These are phyloP conservation scores for Hygrocybe coccinea DNA, from an alignment of 768 basidiomycete species.

Conservation along the genomic window DNA sequence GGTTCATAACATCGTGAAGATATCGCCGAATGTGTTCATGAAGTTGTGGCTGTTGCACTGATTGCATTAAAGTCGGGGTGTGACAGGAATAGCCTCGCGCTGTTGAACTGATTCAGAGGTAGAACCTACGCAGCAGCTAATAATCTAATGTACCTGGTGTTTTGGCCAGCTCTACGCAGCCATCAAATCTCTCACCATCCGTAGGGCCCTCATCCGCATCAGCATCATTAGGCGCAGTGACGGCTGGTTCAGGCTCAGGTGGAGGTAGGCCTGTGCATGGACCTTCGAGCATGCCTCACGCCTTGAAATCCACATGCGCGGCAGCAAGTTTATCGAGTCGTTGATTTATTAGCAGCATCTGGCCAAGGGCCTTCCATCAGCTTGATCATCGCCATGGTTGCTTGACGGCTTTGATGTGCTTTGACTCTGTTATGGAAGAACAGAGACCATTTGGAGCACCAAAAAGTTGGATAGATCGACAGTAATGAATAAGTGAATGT, in stretches of 20 bases:
- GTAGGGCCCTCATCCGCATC: background rate
- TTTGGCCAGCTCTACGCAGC: background rate
- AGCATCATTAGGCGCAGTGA: background rate
- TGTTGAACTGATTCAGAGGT: background rate
- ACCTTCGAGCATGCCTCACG: constrained; percentile 15
- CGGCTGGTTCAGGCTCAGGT: background rate
- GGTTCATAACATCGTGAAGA: constrained; percentile 22
- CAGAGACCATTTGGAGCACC: constrained; percentile 21
- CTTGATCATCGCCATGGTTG: constrained; percentile 21
- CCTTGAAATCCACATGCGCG: constrained; percentile 12
- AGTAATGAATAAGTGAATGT: no score
- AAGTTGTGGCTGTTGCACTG: constrained; percentile 14
- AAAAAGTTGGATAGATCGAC: constrained; percentile 12
- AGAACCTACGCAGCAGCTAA: background rate
- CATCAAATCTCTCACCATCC: background rate
- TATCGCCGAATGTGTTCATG: constrained; percentile 20
- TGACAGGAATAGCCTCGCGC: background rate
- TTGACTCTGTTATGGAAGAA: constrained; percentile 23
- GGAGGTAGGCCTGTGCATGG: background rate
- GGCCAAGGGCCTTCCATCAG: constrained; percentile 9
- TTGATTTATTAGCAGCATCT: constrained; percentile 13
- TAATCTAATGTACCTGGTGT: background rate
- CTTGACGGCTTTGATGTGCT: constrained; percentile 25
- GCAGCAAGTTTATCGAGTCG: constrained; percentile 20
- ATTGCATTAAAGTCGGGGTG: background rate